Evolutionary conservation across 108 stramenopile species (phyloP).

Genomic region (Asterionellopsis glacialis): DNA sequence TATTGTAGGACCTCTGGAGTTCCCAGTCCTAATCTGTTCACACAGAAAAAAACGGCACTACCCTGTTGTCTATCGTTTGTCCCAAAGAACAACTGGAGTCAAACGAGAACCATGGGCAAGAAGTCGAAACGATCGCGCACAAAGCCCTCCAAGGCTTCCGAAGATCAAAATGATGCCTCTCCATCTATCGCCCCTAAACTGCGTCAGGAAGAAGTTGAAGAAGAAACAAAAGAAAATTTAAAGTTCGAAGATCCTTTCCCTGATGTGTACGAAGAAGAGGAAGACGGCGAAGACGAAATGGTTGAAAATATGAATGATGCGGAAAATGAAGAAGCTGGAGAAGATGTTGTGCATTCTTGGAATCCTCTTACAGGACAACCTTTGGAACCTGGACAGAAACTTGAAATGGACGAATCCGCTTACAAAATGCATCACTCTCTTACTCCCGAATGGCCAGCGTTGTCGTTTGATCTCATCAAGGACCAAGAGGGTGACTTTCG

Average conservation of each 20-base stretch:
- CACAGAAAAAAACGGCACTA: no score
- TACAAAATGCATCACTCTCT: constrained; percentile 97
- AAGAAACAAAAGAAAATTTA: constrained; percentile 62
- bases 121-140: constrained; percentile 49
- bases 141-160: background rate
- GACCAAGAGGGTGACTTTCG: constrained; percentile 84
- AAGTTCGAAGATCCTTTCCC: constrained; percentile 79
- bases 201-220: constrained; percentile 14
- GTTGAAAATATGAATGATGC: constrained; percentile 57
- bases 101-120: constrained; percentile 44
- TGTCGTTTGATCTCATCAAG: constrained; percentile 88
- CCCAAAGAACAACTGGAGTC: background rate
- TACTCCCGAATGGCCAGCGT: constrained; percentile 92
- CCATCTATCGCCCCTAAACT: constrained; percentile 6
- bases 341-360: constrained; percentile 43
- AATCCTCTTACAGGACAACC: constrained; percentile 37
- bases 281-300: constrained; percentile 31
- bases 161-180: constrained; percentile 12
- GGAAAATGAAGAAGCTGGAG: constrained; percentile 22
- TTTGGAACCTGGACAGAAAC: constrained; percentile 22
- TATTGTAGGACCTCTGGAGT: no score
- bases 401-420: constrained; percentile 94
- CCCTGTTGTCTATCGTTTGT: no score
- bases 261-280: constrained; percentile 71
- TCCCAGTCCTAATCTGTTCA: no score